These are phyloP conservation scores for peach (Prunus persica) DNA, from an alignment of 306 rosid genomes.

Conservation along the genomic window Prunus_persica_NCBIv2 NC_034012.1:7302501-7303000, in stretches of 20 bases:
- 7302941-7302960: background rate
- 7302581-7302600: constrained; percentile 67
- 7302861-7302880: too few species aligned
- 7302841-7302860: too few species aligned
- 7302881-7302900: background rate
- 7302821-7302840: too few species aligned
- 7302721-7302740: background rate
- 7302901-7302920: background rate
- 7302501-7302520: constrained; percentile 57
- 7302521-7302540: constrained; percentile 66
- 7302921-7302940: background rate
- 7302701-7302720: constrained; percentile 36
- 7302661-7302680: constrained; percentile 96
- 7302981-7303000: constrained; percentile 66
- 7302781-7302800: background rate
- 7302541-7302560: constrained; percentile 63
- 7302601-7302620: constrained; percentile 62
- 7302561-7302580: constrained; percentile 80
- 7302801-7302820: background rate
- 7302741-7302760: background rate
- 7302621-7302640: constrained; percentile 54
- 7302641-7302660: constrained; percentile 68
- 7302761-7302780: background rate
- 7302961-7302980: constrained; percentile 60
- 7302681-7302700: constrained; percentile 84